Evolutionary conservation across 768 basidiomycete species (phyloP), one percentile per base, ranked within the genome.

Genomic region (Tylopilus subfusipes): DNA sequence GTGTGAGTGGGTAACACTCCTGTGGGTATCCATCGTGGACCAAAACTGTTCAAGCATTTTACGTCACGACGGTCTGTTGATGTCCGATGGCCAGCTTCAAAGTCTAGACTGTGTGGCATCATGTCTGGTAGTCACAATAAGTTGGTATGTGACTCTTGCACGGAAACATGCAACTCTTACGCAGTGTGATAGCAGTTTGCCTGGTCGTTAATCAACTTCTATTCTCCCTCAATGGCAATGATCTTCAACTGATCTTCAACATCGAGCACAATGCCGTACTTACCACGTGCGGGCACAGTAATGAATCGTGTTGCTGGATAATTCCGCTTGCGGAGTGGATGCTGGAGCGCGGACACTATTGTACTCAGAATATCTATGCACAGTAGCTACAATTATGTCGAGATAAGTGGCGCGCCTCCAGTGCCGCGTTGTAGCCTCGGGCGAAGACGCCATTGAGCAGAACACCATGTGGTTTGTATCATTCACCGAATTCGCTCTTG

Each of bases 181-280:
- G 19, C 42, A 27, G 21, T 36, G 51, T 40, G 51, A 36, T 50
- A 48, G 33, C 36, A 52, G 48, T 54, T 30, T 55, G 25, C 31
- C 42, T 31, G 45, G 42, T 54, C 54, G 65, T 60, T 52, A 58
- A 66, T 68, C 53, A 40, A n/a, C 61, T 66, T 68, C 63, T 50
- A 51, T 62, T 62, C 54, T 39, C 65, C 52, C 52, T 50, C 65
- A 46, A 59, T 45, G 50, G 61, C 38, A 68, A 58, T 57, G 67
- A 67, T 67, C 65, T 63, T 63, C 65, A 57, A 66, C 55, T 57
- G 65, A 67, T 66, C 57, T 67, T 65, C 63, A 53, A 31, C 44
- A 39, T 55, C 53, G 42, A 49, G 39, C 24, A 11, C 42, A 13
- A 48, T 60, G 63, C 58, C 58, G 58, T 60, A 61, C 43, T 34